Conservation (phyloP, 108 stramenopile species). For the Pseudonitzschia multistriata region DNA sequence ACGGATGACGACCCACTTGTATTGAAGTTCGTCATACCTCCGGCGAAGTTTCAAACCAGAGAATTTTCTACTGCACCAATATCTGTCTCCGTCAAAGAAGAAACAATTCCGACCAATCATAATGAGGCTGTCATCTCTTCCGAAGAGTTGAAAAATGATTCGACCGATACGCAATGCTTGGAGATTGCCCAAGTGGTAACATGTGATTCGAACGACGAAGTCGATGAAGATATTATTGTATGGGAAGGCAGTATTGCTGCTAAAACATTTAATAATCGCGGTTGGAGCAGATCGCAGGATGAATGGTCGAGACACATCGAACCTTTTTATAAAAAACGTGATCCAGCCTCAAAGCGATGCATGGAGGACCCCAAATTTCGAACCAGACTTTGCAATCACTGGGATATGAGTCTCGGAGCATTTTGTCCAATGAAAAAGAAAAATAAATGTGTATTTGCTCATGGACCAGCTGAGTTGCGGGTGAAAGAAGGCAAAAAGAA, state of each 20-base stretch:
- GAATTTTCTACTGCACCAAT: background rate
- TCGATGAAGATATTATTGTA: slow-evolving; percentile 57
- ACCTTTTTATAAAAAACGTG: slow-evolving; percentile 59
- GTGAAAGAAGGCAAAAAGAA: slow-evolving; percentile 89
- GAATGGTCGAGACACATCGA: slow-evolving; percentile 75
- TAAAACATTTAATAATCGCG: slow-evolving; percentile 66
- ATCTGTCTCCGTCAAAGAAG: background rate
- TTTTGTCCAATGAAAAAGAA: slow-evolving; percentile 88
- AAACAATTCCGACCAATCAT: background rate
- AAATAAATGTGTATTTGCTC: slow-evolving; percentile 94
- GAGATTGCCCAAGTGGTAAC: background rate
- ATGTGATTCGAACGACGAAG: background rate
- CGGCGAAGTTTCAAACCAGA: slow-evolving; percentile 5
- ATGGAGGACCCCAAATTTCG: slow-evolving; percentile 90
- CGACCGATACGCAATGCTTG: background rate
- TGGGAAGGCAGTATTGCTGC: slow-evolving; percentile 84
- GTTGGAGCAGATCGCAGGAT: slow-evolving; percentile 82
- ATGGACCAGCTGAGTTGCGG: slow-evolving; percentile 91
- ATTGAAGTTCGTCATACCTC: slow-evolving; percentile 44
- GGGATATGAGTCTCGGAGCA: slow-evolving; percentile 77
- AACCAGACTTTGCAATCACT: slow-evolving; percentile 92
- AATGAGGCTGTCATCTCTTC: background rate
- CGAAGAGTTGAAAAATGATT: background rate
- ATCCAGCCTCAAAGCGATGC: slow-evolving; percentile 68
- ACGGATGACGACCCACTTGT: slow-evolving; percentile 52